Conservation (phyloP, 768 basidiomycete genomes). For the Pleurotus tuber-regium region DNA sequence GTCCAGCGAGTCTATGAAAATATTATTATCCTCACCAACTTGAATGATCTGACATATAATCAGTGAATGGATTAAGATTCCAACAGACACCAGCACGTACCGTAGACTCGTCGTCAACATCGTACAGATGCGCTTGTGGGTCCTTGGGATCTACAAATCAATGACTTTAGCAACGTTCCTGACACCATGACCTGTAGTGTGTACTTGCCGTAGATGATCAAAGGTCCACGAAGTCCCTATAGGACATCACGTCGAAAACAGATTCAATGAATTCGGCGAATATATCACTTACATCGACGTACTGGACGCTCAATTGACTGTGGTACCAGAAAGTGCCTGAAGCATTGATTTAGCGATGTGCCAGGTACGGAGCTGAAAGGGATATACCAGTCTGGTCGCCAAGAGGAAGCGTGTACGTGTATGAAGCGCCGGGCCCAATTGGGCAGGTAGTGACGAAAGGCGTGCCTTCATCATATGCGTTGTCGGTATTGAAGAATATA, state of each 20-base stretch:
- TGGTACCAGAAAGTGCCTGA: constrained; percentile 45
- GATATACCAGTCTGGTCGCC: too few species aligned
- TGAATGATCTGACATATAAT: too few species aligned
- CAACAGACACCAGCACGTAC: constrained; percentile 3
- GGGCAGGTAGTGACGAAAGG: constrained; percentile 45
- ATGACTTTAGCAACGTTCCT: too few species aligned
- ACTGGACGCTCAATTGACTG: constrained; percentile 26
- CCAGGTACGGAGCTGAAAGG: neutral
- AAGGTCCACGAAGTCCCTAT: constrained; percentile 30
- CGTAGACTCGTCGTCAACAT: constrained; percentile 40
- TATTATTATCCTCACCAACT: too few species aligned
- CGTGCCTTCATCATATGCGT: constrained; percentile 31
- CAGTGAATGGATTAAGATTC: neutral
- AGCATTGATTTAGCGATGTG: constrained; percentile 28
- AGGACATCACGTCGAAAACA: too few species aligned
- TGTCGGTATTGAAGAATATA: constrained; percentile 21
- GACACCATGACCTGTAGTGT: constrained; percentile 1
- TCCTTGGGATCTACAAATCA: constrained; percentile 33
- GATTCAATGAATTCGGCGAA: too few species aligned
- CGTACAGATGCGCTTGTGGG: constrained; percentile 37
- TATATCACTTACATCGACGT: constrained; percentile 25
- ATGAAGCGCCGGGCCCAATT: constrained; percentile 32
- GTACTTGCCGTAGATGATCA: constrained; percentile 33
- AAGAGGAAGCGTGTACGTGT: constrained; percentile 24
- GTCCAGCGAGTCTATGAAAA: too few species aligned